Evolutionary conservation across 805 yeast species (phyloP).

Genomic region (Blastobotrys parvus): DNA sequence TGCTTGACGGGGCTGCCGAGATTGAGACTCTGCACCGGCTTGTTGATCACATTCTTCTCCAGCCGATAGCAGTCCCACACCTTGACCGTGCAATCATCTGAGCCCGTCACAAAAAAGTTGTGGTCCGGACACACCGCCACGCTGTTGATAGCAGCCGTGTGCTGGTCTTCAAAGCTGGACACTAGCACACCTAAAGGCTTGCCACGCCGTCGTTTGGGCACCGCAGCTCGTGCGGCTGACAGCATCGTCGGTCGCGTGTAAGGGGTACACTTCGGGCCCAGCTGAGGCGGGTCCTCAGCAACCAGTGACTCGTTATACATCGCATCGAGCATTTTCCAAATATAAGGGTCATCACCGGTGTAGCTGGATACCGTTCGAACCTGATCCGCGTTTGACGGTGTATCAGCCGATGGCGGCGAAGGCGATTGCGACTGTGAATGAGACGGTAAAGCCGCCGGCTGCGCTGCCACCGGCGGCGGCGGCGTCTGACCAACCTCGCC

Average conservation of each 20-base stretch:
- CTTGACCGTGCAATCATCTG: constrained; percentile 61
- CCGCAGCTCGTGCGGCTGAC: not conserved
- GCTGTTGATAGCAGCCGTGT: constrained; percentile 48
- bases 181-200: constrained; percentile 47
- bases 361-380: constrained; percentile 42
- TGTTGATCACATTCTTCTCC: constrained; percentile 44
- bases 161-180: constrained; percentile 57
- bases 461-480: too few species aligned
- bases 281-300: constrained; percentile 51
- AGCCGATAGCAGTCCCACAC: constrained; percentile 71
- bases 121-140: constrained; percentile 54
- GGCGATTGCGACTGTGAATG: not conserved
- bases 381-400: not conserved
- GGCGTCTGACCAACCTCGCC: constrained; percentile 15
- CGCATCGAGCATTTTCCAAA: constrained; percentile 46
- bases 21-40: constrained; percentile 22
- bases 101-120: constrained; percentile 66
- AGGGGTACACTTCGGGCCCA: constrained; percentile 39
- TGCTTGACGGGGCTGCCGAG: constrained; percentile 18
- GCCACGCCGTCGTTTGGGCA: constrained; percentile 19
- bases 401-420: not conserved
- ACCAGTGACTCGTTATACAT: constrained; percentile 49
- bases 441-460: too few species aligned
- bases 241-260: not conserved
- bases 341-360: constrained; percentile 57